phyloP scores from a whole-genome alignment of 129 eudicot genomes.

The Rutidosis leptorrhynchoides region DNA sequence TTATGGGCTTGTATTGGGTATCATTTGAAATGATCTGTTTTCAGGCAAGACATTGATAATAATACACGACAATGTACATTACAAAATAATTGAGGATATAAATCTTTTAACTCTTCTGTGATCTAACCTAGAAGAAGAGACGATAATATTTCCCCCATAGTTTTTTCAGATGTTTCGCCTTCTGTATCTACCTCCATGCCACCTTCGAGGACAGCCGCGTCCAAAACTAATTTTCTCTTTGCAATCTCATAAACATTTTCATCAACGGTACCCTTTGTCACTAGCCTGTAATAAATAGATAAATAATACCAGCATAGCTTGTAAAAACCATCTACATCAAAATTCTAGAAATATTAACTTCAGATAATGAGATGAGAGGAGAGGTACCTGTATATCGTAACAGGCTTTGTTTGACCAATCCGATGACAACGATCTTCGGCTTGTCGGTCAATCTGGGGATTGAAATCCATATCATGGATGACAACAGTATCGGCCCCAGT shows the following conservation, averaged over 20 bases:
- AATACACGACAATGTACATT: too few species aligned
- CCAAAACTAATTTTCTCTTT: conserved; percentile 74
- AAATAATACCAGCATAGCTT: too few species aligned
- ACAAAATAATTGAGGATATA: too few species aligned
- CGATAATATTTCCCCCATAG: conserved; percentile 96
- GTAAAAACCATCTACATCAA: too few species aligned
- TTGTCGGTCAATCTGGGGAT: conserved; percentile 98
- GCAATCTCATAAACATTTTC: conserved; percentile 96
- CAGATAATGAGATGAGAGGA: too few species aligned
- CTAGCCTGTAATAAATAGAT: conserved; percentile 75
- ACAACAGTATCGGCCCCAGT: conserved; percentile 98
- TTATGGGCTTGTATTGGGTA: too few species aligned
- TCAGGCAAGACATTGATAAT: too few species aligned
- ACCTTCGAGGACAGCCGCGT: conserved; percentile 83
- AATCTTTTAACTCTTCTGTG: too few species aligned
- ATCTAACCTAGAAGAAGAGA: too few species aligned
- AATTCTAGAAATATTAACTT: too few species aligned
- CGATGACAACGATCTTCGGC: conserved; percentile 99
- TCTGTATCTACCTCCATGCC: conserved; percentile 61
- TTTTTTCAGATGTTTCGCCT: conserved; percentile 64
- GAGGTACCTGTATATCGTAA: conserved; percentile 76
- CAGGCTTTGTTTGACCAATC: conserved; percentile 92
- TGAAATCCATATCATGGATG: conserved; percentile 98
- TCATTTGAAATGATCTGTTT: too few species aligned
- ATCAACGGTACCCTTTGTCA: conserved; percentile 86